Evolutionary conservation across 2,329 filamentous ascomycete genomes (phyloP).

Genomic region (Hymenoscyphus repandus): DNA sequence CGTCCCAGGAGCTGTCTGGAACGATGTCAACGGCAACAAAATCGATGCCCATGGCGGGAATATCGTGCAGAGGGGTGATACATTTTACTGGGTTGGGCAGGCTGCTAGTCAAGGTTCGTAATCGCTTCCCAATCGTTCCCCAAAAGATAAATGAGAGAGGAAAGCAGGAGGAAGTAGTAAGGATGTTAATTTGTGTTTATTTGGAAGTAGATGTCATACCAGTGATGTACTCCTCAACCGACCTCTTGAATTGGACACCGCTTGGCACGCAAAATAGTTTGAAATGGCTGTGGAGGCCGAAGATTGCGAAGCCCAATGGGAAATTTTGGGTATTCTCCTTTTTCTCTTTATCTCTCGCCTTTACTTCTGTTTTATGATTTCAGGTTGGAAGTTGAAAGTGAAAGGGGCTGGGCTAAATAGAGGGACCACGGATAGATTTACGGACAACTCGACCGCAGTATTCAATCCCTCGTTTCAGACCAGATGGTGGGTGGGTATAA

Average conservation of each 20-base stretch:
- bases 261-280: conserved; percentile 32
- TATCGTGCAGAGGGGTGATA: conserved; percentile 33
- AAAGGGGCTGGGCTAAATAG: too few relatives aligned
- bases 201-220: conserved; percentile 30
- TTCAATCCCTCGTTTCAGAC: conserved; percentile 33
- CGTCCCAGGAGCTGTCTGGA: conserved; percentile 36
- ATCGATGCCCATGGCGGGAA: conserved; percentile 38
- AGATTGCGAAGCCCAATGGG: conserved; percentile 37
- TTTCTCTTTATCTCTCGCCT: background rate
- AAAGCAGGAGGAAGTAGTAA: background rate
- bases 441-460: conserved; percentile 37
- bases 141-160: too few relatives aligned
- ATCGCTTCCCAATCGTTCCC: conserved; percentile 7
- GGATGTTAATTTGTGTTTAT: background rate
- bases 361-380: background rate
- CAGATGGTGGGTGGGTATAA: conserved; percentile 31
- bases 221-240: conserved; percentile 36
- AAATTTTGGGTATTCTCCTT: conserved; percentile 32
- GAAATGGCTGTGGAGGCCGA: conserved; percentile 37
- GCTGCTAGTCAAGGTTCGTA: conserved; percentile 30
- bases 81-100: conserved; percentile 39
- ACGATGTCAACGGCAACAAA: conserved; percentile 34
- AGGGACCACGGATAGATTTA: conserved; percentile 35
- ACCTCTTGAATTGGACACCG: conserved; percentile 38
- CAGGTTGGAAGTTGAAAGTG: too few relatives aligned